Base-by-base conservation (phyloP, 495 filamentous ascomycete species). In the Friedmanniomyces endolithicus region DNA sequence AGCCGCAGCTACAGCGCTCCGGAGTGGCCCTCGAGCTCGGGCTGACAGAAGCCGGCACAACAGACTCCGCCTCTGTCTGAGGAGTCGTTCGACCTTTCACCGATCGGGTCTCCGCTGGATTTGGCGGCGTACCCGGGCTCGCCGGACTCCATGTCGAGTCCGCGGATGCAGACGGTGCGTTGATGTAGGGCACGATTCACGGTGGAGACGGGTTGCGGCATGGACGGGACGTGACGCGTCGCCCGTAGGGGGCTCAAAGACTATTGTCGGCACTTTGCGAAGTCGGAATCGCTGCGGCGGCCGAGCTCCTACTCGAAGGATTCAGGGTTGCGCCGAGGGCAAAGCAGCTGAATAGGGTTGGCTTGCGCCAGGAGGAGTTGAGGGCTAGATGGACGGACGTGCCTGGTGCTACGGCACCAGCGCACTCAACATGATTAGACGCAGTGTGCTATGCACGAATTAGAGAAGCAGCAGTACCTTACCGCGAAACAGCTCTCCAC, bases 11-110 rank as follows among this genome's bases (percentile, higher is more conserved):
- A 50, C 47, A 56, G 19, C 25, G 50, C 45, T 31, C 45, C 44
- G 20, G 20, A 29, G 12, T 41, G 22, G 53, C 54, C 53, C 1
- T 11, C 35, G 46, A 59, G 33, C 47, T 16, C 48, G 20, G 53
- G 53, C 58, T 60, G 44, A 55, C 50, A n/a, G n/a, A n/a, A n/a
- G 22, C 35, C 11, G 25, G n/a, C 27, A 4, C 51, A n/a, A 63
- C 76, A 94, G 87, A 90, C 89, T 71, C 88, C 88, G 71, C 80
- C 88, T 64, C 79, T 94, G 64, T 83, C 82, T 62, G 85, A n/a
- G n/a, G n/a, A 88, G 59, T 82, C 84, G 17, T 87, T 85, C 69
- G 86, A 90, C 59, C 81, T 83, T 63, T 90, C 87, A 52, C 71
- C 52, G 68, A 72, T 64, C 72, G 82, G 70, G 74, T 83, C 63